phyloP scores from a whole-genome alignment of 2,329 filamentous ascomycete genomes.

The Akanthomyces lecanii region DNA sequence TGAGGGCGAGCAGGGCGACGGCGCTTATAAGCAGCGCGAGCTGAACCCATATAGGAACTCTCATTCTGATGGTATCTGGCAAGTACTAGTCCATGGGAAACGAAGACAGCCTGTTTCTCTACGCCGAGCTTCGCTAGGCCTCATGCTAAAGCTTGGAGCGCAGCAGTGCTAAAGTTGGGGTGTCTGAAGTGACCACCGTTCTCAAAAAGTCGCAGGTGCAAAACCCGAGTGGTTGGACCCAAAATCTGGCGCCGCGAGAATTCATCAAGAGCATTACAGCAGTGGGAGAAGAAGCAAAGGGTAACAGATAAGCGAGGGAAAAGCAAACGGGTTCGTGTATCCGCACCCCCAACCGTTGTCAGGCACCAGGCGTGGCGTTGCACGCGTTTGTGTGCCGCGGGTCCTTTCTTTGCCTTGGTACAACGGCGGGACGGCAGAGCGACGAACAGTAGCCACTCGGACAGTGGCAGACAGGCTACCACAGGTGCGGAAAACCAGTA shows the following conservation, averaged over 20 bases:
- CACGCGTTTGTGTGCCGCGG: background rate
- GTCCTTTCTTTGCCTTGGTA: too few species aligned
- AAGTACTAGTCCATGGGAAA: background rate
- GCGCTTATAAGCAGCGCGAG: conserved; percentile 74
- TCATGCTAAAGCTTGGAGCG: background rate
- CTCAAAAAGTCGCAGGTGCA: background rate
- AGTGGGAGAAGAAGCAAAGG: background rate
- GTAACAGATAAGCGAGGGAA: background rate
- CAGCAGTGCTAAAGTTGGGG: background rate
- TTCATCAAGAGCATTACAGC: background rate
- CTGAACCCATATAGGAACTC: conserved; percentile 84
- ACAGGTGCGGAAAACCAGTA: too few species aligned
- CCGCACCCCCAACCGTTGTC: background rate
- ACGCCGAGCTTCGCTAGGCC: background rate
- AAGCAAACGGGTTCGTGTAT: background rate
- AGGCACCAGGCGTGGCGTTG: background rate
- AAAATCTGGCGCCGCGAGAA: background rate
- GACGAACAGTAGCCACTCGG: too few species aligned
- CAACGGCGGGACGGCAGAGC: too few species aligned
- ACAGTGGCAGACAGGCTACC: background rate
- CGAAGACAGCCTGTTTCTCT: background rate
- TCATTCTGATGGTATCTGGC: conserved; percentile 48
- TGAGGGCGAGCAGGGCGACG: conserved; percentile 68
- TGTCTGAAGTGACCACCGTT: background rate
- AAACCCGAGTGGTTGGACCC: background rate